phyloP scores from a whole-genome alignment of 208 protist species.

The Leishmania tropica region DNA sequence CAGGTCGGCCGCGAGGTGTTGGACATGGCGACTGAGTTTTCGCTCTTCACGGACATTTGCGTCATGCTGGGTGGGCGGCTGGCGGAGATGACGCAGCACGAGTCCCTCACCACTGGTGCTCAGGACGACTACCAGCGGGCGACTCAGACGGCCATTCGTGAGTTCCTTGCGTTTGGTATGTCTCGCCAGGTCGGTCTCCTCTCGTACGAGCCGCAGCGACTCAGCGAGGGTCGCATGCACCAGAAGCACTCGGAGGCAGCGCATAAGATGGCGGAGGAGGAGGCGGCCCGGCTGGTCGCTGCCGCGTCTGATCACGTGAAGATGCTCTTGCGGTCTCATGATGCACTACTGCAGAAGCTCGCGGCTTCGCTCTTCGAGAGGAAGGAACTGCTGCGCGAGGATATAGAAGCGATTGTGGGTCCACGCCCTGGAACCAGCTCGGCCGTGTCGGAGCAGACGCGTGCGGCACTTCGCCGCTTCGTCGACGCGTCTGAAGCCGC shows the following conservation, averaged over 20 bases:
- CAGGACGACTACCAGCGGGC: conserved; percentile 94
- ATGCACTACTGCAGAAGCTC: conserved; percentile 46
- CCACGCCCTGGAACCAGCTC: conserved; percentile 25
- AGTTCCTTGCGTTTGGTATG: conserved; percentile 87
- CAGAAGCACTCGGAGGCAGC: conserved; percentile 67
- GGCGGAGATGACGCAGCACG: conserved; percentile 94
- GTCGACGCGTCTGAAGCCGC: conserved; percentile 46
- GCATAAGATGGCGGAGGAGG: conserved; percentile 66
- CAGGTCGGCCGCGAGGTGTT: conserved; percentile 79
- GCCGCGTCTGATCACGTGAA: conserved; percentile 53
- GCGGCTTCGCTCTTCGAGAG: conserved; percentile 51
- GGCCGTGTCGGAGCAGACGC: conserved; percentile 39
- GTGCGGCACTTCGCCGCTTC: conserved; percentile 58
- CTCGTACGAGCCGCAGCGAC: conserved; percentile 73
- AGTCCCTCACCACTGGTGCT: conserved; percentile 89
- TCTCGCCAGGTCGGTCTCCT: conserved; percentile 71
- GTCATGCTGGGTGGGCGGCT: conserved; percentile 95
- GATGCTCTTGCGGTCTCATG: conserved; percentile 50
- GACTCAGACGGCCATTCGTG: conserved; percentile 62
- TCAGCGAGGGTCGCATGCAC: conserved; percentile 77
- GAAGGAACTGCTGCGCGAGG: conserved; percentile 78
- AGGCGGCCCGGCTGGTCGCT: conserved; percentile 64
- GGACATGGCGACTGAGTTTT: conserved; percentile 87
- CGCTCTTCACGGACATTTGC: conserved; percentile 92
- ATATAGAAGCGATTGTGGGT: conserved; percentile 69